Evolutionary conservation across 2,329 filamentous ascomycete genomes (phyloP), one percentile per base, ranked within the genome.

Genomic region (Cladophialophora yegresii): DNA sequence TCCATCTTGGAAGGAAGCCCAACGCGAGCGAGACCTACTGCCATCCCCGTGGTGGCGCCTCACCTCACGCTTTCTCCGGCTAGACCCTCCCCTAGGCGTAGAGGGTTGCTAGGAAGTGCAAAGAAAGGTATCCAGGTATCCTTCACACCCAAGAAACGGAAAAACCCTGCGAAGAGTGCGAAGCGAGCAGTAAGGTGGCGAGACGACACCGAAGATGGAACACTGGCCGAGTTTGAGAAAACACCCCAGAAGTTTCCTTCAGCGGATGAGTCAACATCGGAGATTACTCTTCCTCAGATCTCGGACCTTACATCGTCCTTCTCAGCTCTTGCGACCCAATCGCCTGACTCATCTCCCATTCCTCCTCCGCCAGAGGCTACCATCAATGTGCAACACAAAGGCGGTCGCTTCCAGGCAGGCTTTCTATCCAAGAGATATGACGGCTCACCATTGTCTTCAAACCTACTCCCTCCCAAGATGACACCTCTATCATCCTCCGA

Each of bases 101-200:
- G 91, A 69, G 95, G 90, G 79, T 73, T 83, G n/a, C 72, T 76
- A 61, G 80, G 78, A 54, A 75, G 77, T 8, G 86, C 77, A 72
- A 88, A 82, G 76, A 96, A 96, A 77, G 86, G 87, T 12, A 82
- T 96, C 55, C 61, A 65, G 50, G 51, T 71, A 10, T 85, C 86
- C 32, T 96, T 96, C 73, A 92, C 92, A 1, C 92, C 92, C 0
- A 88, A 88, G 67, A 96, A 91, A 77, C 87, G 90, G 78, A 89
- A 88, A 76, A 83, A 85, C 9, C 85, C 87, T 0, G 76, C 77
- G 43, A 84, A 84, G 71, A 67, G 62, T 10, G 75, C 80, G 61
- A 92, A 92, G 77, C 86, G 93, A 65, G 88, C 84, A 53, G 93
- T 99, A 5, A 86, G 93, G 69, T 99, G 95, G 95, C 88, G 91